A percentile compares a stretch with the other conserved stretches of the same genome.
These are phyloP conservation scores for Phlebiopsis flavidoalba DNA, from an alignment of 768 basidiomycete genomes.

Conservation along the genomic window DNA sequence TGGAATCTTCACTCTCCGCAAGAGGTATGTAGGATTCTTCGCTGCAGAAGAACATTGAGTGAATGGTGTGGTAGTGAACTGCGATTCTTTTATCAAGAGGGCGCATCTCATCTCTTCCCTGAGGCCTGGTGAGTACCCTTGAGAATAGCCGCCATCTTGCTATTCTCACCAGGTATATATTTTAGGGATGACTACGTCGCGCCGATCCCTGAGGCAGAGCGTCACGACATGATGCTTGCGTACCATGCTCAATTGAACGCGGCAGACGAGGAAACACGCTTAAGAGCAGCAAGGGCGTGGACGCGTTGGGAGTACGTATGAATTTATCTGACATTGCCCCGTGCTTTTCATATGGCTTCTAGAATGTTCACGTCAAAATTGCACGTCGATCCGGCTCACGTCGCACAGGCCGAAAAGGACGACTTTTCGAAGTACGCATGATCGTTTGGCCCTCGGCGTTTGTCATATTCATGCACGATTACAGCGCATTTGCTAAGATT, in stretches of 20 bases:
- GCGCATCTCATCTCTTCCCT: slow-evolving; percentile 76
- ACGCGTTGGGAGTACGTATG: slow-evolving; percentile 80
- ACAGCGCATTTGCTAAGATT: slow-evolving; percentile 79
- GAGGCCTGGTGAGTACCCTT: slow-evolving; percentile 68
- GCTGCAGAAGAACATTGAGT: neutral
- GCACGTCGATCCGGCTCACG: slow-evolving; percentile 58
- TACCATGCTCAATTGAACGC: slow-evolving; percentile 80
- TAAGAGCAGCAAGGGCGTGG: slow-evolving; percentile 80
- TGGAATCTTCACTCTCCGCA: slow-evolving; percentile 85
- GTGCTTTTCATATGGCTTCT: neutral
- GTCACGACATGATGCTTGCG: slow-evolving; percentile 75
- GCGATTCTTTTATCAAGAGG: slow-evolving; percentile 89
- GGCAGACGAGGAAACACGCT: slow-evolving; percentile 56
- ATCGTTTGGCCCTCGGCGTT: neutral
- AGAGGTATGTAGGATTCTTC: slow-evolving; percentile 27
- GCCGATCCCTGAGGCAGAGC: slow-evolving; percentile 75
- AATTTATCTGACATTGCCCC: neutral
- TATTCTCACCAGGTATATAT: neutral
- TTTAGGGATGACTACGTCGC: slow-evolving; percentile 78
- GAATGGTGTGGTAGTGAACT: slow-evolving; percentile 49
- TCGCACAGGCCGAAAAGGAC: slow-evolving; percentile 67
- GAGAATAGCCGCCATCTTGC: neutral
- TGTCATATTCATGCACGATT: neutral
- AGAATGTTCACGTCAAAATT: slow-evolving; percentile 85
- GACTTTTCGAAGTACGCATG: slow-evolving; percentile 66